Conservation (phyloP, 352 stramenopile genomes). For the Phytophthora foliorum region DNA sequence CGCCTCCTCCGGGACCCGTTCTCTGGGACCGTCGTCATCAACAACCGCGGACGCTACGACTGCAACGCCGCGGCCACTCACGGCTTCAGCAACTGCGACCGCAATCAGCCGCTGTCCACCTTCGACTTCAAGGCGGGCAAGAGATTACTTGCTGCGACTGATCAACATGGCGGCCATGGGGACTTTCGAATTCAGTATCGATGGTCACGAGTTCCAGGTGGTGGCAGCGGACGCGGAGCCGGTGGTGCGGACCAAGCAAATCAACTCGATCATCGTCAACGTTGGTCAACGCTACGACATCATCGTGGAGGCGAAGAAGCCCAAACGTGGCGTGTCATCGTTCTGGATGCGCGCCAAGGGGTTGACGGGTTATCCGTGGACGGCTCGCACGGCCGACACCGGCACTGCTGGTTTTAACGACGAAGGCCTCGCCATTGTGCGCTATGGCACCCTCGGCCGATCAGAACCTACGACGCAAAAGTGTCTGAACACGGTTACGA, state of each 20-base stretch:
- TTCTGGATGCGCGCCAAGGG: slow-evolving; percentile 37
- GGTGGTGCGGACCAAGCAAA: slow-evolving; percentile 10
- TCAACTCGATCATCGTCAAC: slow-evolving; percentile 39
- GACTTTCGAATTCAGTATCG: slow-evolving; percentile 46
- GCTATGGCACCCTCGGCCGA: slow-evolving; percentile 7
- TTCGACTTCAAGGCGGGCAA: slow-evolving; percentile 32
- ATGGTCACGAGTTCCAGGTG: slow-evolving; percentile 43
- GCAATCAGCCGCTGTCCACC: slow-evolving; percentile 20
- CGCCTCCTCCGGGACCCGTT: slow-evolving; percentile 13
- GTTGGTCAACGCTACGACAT: slow-evolving; percentile 41
- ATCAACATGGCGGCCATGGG: slow-evolving; percentile 43
- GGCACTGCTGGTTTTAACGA: slow-evolving; percentile 26
- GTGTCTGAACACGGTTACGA: background rate
- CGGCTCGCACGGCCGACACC: slow-evolving; percentile 11
- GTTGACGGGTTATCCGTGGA: slow-evolving; percentile 22
- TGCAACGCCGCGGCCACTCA: slow-evolving; percentile 20
- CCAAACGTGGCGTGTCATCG: background rate
- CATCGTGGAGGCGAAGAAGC: slow-evolving; percentile 32
- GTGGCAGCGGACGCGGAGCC: slow-evolving; percentile 35
- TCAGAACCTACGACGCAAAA: slow-evolving; percentile 3
- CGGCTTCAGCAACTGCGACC: slow-evolving; percentile 25
- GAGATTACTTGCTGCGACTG: slow-evolving; percentile 38
- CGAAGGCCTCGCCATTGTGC: slow-evolving; percentile 29
- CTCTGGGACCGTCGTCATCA: slow-evolving; percentile 43
- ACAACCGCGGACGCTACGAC: slow-evolving; percentile 40